Conservation (phyloP, 306 rosid species). For the Cucurbita pepo region DNA sequence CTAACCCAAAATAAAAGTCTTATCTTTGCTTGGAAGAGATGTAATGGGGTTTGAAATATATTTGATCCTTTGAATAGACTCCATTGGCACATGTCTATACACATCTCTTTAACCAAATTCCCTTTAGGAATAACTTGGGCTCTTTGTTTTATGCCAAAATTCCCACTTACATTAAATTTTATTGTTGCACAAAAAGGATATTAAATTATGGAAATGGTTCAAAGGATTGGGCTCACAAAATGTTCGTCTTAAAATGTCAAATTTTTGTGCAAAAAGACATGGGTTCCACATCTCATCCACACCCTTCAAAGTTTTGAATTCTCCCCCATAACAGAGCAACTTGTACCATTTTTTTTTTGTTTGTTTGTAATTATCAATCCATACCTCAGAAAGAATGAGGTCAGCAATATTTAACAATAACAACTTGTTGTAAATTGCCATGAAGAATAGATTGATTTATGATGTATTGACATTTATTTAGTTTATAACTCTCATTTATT, state of each 20-base stretch:
- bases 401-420: not conserved
- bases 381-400: no score
- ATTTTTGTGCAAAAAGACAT: not conserved
- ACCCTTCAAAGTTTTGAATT: not conserved
- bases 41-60: not conserved
- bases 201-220: not conserved
- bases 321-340: not conserved
- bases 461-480: no score
- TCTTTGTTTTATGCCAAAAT: not conserved
- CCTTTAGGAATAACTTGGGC: not conserved
- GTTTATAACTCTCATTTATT: no score
- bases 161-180: not conserved
- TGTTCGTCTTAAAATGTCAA: conserved; percentile 1
- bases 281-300: conserved; percentile 1
- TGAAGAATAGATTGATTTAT: no score
- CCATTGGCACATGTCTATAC: not conserved
- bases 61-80: not conserved
- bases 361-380: not conserved
- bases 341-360: not conserved
- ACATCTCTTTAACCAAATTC: not conserved
- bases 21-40: not conserved
- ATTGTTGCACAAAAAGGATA: not conserved
- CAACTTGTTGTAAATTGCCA: no score
- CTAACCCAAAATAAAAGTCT: not conserved
- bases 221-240: not conserved